A percentile compares a stretch with the other conserved stretches of the same genome.
These are phyloP conservation scores for Colletotrichum sublineola DNA, from an alignment of 2,329 filamentous ascomycete species.

Conservation along the genomic window DNA sequence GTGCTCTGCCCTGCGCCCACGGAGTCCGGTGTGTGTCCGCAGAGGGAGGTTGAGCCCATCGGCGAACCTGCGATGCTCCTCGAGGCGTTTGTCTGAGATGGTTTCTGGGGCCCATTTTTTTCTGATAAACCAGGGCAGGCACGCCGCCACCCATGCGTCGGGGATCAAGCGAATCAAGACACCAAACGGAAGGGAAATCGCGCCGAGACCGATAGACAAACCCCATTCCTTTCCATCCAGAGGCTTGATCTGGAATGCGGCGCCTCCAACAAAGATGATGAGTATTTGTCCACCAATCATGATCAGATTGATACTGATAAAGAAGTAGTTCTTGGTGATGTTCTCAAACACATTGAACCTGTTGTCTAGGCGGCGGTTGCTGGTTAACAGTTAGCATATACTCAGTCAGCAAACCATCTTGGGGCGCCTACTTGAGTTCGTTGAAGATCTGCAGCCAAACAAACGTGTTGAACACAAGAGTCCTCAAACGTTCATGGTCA, in stretches of 20 bases:
- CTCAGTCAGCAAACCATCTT: not conserved
- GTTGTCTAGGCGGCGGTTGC: slow-evolving; percentile 87
- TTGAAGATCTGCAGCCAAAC: slow-evolving; percentile 86
- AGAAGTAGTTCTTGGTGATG: slow-evolving; percentile 83
- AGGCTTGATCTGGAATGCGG: slow-evolving; percentile 75
- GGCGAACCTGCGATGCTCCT: slow-evolving; percentile 40
- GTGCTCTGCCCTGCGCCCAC: slow-evolving; percentile 49
- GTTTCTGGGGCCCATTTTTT: slow-evolving; percentile 46
- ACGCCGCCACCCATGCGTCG: slow-evolving; percentile 63
- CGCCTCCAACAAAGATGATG: slow-evolving; percentile 85
- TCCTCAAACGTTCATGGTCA: slow-evolving; percentile 67
- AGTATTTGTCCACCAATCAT: slow-evolving; percentile 88
- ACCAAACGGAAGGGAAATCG: slow-evolving; percentile 81
- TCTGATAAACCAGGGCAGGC: slow-evolving; percentile 48
- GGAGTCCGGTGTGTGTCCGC: slow-evolving; percentile 50
- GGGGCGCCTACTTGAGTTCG: slow-evolving; percentile 55
- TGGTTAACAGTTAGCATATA: slow-evolving; percentile 52
- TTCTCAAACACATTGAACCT: slow-evolving; percentile 90
- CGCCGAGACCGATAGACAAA: slow-evolving; percentile 82
- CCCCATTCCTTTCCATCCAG: slow-evolving; percentile 83
- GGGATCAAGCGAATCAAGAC: slow-evolving; percentile 80
- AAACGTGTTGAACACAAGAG: slow-evolving; percentile 87
- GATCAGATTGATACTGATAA: slow-evolving; percentile 81
- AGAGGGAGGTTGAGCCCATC: slow-evolving; percentile 47
- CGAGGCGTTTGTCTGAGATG: slow-evolving; percentile 43